These are phyloP conservation scores for Capsella bursapastoris DNA, from an alignment of 345 rosid genomes.

Conservation along the genomic window DNA sequence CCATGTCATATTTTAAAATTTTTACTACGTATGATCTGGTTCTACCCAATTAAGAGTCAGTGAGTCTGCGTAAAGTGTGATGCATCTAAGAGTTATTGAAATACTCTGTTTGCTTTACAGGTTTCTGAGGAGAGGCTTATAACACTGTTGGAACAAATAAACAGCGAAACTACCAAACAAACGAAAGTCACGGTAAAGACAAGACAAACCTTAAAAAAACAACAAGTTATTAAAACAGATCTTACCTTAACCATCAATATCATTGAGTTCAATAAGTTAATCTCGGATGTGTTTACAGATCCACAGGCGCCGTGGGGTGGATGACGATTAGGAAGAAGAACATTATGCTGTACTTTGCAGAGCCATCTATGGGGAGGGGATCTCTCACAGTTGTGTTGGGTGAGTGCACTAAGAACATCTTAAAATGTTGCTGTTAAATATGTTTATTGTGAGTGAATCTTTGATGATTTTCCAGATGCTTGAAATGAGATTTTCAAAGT, in stretches of 20 bases:
- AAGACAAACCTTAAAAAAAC: conserved; percentile 17
- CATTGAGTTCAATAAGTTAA: background rate
- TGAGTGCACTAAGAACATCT: conserved; percentile 20
- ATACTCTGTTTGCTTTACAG: conserved; percentile 43
- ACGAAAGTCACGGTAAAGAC: conserved; percentile 86
- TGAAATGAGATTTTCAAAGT: conserved; percentile 20
- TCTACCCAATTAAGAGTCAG: background rate
- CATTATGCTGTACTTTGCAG: background rate
- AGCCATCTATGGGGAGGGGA: conserved; percentile 25
- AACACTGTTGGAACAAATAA: conserved; percentile 85
- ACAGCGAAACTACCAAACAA: conserved; percentile 87
- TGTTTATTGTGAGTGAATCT: conserved; percentile 34
- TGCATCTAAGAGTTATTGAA: conserved; percentile 16
- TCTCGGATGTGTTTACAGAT: conserved; percentile 57
- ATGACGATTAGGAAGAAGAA: conserved; percentile 66
- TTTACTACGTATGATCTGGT: conserved; percentile 10
- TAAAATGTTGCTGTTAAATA: conserved; percentile 28
- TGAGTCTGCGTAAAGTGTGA: background rate
- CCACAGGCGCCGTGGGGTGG: conserved; percentile 91
- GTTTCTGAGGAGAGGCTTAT: conserved; percentile 94
- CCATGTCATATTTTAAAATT: conserved; percentile 12
- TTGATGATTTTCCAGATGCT: conserved; percentile 26
- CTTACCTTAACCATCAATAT: background rate
- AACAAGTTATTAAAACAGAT: background rate
- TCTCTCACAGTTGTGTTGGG: conserved; percentile 16